Percentiles rank a stretch among this genome's conserved stretches.
Evolutionary conservation across 345 rosid species (phyloP).

Genomic region (Capsella bursapastoris): DNA sequence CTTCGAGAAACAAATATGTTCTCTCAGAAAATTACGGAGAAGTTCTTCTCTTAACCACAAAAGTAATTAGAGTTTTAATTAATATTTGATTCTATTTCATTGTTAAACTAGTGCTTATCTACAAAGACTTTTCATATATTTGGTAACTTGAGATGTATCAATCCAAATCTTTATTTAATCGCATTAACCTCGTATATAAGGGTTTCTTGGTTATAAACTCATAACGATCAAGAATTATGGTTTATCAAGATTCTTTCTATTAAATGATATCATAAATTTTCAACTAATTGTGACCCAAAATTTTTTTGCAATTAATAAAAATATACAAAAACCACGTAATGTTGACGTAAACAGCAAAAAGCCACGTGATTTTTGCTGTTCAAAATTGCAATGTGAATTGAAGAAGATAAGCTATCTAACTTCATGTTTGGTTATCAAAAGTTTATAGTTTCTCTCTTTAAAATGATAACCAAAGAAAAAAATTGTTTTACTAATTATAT

Average conservation of each 20-base stretch:
- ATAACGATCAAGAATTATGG: slow-evolving; percentile 6
- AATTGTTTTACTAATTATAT: not conserved
- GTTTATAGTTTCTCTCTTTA: not conserved
- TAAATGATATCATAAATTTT: slow-evolving; percentile 5
- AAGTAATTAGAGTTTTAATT: not conserved
- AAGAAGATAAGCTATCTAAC: slow-evolving; percentile 9
- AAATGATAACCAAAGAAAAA: not conserved
- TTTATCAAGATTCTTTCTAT: not conserved
- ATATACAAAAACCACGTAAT: not conserved
- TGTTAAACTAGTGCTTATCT: not conserved
- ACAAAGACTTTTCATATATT: not conserved
- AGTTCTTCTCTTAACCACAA: not conserved
- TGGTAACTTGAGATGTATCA: not conserved
- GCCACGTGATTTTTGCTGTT: slow-evolving; percentile 6
- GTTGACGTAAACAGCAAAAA: slow-evolving; percentile 13
- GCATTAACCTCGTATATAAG: not conserved
- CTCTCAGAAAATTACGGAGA: slow-evolving; percentile 24
- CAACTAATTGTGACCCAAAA: too few relatives aligned
- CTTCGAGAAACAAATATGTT: slow-evolving; percentile 6
- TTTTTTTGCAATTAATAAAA: too few relatives aligned
- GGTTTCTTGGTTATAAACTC: not conserved
- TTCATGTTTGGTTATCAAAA: slow-evolving; percentile 4
- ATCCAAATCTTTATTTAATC: slow-evolving; percentile 6
- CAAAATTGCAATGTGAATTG: not conserved
- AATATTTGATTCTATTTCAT: not conserved